These are phyloP conservation scores for Talinum fruticosum DNA, from an alignment of 148 eudicot genomes.

Conservation along the genomic window DNA sequence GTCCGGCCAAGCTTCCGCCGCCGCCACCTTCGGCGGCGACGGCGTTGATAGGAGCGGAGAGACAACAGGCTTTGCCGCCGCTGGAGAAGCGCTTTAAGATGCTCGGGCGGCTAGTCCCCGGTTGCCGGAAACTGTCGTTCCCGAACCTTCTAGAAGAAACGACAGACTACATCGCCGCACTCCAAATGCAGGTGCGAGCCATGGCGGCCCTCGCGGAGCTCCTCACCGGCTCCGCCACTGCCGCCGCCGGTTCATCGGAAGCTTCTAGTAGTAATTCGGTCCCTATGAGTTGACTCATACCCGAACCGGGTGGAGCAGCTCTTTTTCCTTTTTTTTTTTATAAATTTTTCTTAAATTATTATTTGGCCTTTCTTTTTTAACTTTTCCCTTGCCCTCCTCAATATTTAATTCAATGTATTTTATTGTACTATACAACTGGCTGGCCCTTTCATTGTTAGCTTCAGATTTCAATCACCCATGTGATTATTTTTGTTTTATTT, in stretches of 20 bases:
- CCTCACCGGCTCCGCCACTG: slow-evolving; percentile 31
- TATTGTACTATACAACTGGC: slow-evolving; percentile 35
- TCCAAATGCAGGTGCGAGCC: slow-evolving; percentile 82
- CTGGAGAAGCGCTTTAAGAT: slow-evolving; percentile 49
- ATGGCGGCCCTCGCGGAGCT: slow-evolving; percentile 67
- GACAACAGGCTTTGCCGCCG: slow-evolving; percentile 35
- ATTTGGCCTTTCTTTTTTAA: not conserved
- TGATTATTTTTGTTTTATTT: slow-evolving; percentile 22
- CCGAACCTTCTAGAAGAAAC: slow-evolving; percentile 85
- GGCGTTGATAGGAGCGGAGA: slow-evolving; percentile 22
- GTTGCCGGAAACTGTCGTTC: slow-evolving; percentile 68
- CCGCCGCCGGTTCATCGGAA: not conserved
- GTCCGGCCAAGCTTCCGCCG: slow-evolving; percentile 15
- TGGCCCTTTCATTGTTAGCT: not conserved
- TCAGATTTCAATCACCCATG: slow-evolving; percentile 20
- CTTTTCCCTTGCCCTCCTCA: not conserved
- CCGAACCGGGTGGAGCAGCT: slow-evolving; percentile 19
- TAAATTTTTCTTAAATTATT: slow-evolving; percentile 4
- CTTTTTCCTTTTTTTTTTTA: too few species aligned
- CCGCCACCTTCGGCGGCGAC: slow-evolving; percentile 3
- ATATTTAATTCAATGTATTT: slow-evolving; percentile 44
- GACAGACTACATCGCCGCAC: slow-evolving; percentile 69
- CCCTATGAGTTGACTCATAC: slow-evolving; percentile 24
- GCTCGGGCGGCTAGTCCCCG: slow-evolving; percentile 71
- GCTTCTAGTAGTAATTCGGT: slow-evolving; percentile 9